Percentiles rank a stretch among this genome's conserved stretches.
These are phyloP conservation scores for Mortierella sp. DNA, from an alignment of 371 early-diverging fungal species.

Conservation along the genomic window DNA sequence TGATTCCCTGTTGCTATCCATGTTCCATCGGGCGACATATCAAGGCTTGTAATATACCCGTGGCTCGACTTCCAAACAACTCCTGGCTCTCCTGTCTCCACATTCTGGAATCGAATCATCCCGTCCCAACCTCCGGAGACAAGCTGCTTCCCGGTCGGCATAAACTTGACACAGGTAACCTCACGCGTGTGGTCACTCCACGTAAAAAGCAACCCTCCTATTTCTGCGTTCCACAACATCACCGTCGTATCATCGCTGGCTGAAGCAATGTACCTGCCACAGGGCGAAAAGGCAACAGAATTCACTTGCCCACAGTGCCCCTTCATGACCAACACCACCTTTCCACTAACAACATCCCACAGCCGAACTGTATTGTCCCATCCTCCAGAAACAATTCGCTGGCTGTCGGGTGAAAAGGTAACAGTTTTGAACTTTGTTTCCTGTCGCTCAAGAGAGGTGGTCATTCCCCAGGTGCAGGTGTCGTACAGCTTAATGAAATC, in stretches of 20 bases:
- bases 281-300: too few relatives aligned
- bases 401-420: not conserved
- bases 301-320: too few relatives aligned
- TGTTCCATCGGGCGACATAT: not conserved
- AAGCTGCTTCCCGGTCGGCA: too few relatives aligned
- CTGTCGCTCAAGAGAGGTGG: not conserved
- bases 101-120: not conserved
- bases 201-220: not conserved
- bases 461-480: not conserved
- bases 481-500: not conserved
- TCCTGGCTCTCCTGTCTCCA: not conserved
- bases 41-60: not conserved
- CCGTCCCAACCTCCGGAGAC: too few relatives aligned
- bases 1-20: not conserved
- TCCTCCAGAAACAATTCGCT: not conserved
- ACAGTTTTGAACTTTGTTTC: not conserved
- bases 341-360: too few relatives aligned
- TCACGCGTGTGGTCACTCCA: too few relatives aligned
- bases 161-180: too few relatives aligned
- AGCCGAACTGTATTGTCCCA: not conserved
- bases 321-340: too few relatives aligned
- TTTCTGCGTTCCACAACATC: not conserved
- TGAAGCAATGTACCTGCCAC: not conserved
- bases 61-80: not conserved
- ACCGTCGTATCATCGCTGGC: constrained; percentile 5